Conservation (phyloP, 805 yeast species). For the Metschnikowia hibisci region DNA sequence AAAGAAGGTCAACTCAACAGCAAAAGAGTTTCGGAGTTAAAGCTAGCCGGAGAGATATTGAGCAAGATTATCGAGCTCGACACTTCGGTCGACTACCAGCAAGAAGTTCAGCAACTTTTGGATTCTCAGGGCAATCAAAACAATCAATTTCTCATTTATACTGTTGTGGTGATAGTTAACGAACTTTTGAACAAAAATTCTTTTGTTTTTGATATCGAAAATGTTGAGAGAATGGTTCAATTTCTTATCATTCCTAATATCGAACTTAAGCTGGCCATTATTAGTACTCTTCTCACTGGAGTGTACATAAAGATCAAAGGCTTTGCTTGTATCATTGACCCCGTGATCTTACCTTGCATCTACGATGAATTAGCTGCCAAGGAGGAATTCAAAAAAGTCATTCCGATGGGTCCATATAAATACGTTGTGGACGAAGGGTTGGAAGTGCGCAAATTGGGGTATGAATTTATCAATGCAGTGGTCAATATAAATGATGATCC, state of each 20-base stretch:
- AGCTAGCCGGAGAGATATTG: slow-evolving; percentile 35
- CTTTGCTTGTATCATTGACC: slow-evolving; percentile 43
- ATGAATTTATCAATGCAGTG: slow-evolving; percentile 63
- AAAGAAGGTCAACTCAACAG: slow-evolving; percentile 8
- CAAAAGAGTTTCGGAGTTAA: slow-evolving; percentile 24
- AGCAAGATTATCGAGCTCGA: slow-evolving; percentile 23
- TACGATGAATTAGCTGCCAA: slow-evolving; percentile 53
- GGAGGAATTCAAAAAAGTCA: slow-evolving; percentile 54
- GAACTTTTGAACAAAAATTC: slow-evolving; percentile 19
- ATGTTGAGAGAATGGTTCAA: slow-evolving; percentile 11
- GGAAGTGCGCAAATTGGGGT: slow-evolving; percentile 66
- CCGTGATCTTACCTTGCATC: slow-evolving; percentile 45
- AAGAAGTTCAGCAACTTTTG: slow-evolving; percentile 15
- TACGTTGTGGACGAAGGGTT: slow-evolving; percentile 77
- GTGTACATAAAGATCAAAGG: slow-evolving; percentile 52
- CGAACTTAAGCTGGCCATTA: slow-evolving; percentile 56
- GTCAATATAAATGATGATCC: slow-evolving; percentile 24
- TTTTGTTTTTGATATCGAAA: slow-evolving; percentile 9
- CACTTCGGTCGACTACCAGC: slow-evolving; percentile 12
- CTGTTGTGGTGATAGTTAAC: slow-evolving; percentile 33
- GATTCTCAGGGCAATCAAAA: slow-evolving; percentile 7
- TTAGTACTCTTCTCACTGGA: slow-evolving; percentile 56
- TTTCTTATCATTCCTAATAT: slow-evolving; percentile 36
- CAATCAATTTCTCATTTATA: slow-evolving; percentile 23
- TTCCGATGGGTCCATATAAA: slow-evolving; percentile 85